phyloP scores from a whole-genome alignment of 2,329 filamentous ascomycete genomes.

The Phyllosticta citrichinensis region DNA sequence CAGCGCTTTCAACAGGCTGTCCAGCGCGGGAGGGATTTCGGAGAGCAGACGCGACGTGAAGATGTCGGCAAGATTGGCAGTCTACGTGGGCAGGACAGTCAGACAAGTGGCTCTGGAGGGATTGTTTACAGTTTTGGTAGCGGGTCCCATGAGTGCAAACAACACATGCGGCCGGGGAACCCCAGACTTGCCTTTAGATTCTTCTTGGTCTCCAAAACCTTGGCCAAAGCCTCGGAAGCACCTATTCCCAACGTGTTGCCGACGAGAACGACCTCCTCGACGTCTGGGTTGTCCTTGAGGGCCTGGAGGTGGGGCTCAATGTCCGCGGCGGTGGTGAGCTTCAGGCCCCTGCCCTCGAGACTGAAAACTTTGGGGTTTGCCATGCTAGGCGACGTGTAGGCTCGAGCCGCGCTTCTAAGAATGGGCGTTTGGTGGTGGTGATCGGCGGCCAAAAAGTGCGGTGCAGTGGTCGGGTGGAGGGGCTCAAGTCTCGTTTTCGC shows the following conservation, averaged over 20 bases:
- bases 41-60: slow-evolving; percentile 89
- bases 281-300: slow-evolving; percentile 59
- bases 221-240: slow-evolving; percentile 75
- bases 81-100: slow-evolving; percentile 29
- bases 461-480: slow-evolving; percentile 1
- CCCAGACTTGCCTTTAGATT: slow-evolving; percentile 53
- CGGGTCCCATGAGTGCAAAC: background rate
- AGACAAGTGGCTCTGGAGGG: background rate
- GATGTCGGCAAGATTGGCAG: slow-evolving; percentile 90
- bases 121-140: background rate
- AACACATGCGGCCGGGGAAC: background rate
- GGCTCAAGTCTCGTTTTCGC: slow-evolving; percentile 9
- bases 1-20: slow-evolving; percentile 73
- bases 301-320: slow-evolving; percentile 73
- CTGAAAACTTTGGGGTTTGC: slow-evolving; percentile 61
- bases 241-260: slow-evolving; percentile 90
- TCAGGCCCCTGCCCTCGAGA: slow-evolving; percentile 82
- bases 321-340: slow-evolving; percentile 81
- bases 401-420: slow-evolving; percentile 3
- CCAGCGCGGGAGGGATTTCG: slow-evolving; percentile 87
- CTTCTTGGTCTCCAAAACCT: slow-evolving; percentile 76
- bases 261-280: slow-evolving; percentile 76
- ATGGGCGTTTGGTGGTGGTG: background rate
- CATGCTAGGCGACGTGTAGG: slow-evolving; percentile 36
- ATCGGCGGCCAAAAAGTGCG: slow-evolving; percentile 1